Evolutionary conservation across 192 early-diverging fungal species (phyloP).

Genomic region (Coemansia sp.): DNA sequence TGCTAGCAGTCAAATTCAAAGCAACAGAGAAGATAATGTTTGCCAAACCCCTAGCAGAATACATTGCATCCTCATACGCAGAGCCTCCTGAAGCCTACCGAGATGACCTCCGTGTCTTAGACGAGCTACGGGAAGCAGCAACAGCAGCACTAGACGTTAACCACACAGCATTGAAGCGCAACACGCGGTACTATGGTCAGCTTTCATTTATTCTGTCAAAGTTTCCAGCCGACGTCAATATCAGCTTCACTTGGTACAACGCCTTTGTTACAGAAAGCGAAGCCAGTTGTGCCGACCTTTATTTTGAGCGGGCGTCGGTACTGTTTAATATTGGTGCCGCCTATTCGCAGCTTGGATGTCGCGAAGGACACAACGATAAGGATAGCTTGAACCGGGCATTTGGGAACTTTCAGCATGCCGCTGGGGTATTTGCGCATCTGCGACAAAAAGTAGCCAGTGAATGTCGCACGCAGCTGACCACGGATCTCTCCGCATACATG

Average conservation of each 20-base stretch:
- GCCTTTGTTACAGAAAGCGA: constrained; percentile 56
- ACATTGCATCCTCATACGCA: constrained; percentile 76
- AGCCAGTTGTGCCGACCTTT: constrained; percentile 66
- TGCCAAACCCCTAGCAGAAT: constrained; percentile 54
- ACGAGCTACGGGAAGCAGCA: constrained; percentile 72
- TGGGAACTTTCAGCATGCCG: constrained; percentile 80
- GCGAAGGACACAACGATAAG: constrained; percentile 65
- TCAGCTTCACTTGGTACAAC: constrained; percentile 32
- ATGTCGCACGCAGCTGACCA: constrained; percentile 62
- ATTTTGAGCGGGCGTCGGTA: constrained; percentile 81
- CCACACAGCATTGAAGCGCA: constrained; percentile 65
- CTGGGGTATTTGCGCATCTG: constrained; percentile 71
- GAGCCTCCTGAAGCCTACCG: constrained; percentile 84
- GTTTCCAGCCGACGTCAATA: constrained; percentile 81
- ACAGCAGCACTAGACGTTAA: constrained; percentile 58
- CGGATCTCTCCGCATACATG: constrained; percentile 69
- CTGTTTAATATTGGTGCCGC: constrained; percentile 85
- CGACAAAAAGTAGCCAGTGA: constrained; percentile 60
- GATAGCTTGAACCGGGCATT: constrained; percentile 80
- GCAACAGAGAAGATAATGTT: constrained; percentile 40
- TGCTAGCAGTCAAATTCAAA: constrained; percentile 41
- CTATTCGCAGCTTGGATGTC: constrained; percentile 76
- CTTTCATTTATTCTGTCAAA: constrained; percentile 79
- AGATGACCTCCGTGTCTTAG: constrained; percentile 81
- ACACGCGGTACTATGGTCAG: constrained; percentile 80